Percentiles rank a stretch among this genome's conserved stretches.
These are phyloP conservation scores for Bipolaris sorokiniana DNA, from an alignment of 2,329 filamentous ascomycete species.

Conservation along the genomic window DNA sequence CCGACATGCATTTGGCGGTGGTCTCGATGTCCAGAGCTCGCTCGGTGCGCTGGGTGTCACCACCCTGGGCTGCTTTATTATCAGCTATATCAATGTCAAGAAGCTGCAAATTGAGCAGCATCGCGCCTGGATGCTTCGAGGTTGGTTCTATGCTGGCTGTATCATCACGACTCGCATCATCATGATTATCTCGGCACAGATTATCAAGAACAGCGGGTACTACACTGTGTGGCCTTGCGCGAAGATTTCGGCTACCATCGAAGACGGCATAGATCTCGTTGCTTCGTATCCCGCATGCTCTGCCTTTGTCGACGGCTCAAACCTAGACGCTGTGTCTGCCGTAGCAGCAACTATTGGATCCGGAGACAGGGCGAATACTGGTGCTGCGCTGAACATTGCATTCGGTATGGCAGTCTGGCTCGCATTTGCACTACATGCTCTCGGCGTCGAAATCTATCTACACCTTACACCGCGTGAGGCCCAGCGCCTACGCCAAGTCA, in stretches of 20 bases:
- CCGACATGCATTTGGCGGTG: conserved; percentile 61
- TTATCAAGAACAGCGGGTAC: conserved; percentile 45
- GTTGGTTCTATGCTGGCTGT: conserved; percentile 52
- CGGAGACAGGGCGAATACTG: conserved; percentile 40
- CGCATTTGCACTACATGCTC: conserved; percentile 57
- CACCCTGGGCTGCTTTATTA: conserved; percentile 52
- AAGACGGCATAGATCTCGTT: conserved; percentile 8
- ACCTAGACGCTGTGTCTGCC: conserved; percentile 22
- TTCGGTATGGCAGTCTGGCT: conserved; percentile 64
- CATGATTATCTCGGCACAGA: conserved; percentile 53
- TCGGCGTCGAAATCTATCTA: conserved; percentile 50
- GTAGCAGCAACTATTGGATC: conserved; percentile 37
- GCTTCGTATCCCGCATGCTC: conserved; percentile 55
- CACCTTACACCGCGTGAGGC: conserved; percentile 59
- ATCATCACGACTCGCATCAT: conserved; percentile 62
- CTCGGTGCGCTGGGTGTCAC: conserved; percentile 55
- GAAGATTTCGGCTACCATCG: conserved; percentile 54
- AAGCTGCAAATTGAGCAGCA: conserved; percentile 60
- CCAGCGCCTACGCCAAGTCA: conserved; percentile 61
- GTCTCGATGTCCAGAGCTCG: conserved; percentile 56
- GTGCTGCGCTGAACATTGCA: conserved; percentile 53
- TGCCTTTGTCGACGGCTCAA: conserved; percentile 48
- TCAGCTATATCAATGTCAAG: conserved; percentile 65
- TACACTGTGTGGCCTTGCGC: conserved; percentile 55
- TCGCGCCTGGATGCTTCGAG: conserved; percentile 38